Base-by-base conservation (phyloP, 2,329 filamentous ascomycete genomes). In the Annulohypoxylon truncatum region DNA sequence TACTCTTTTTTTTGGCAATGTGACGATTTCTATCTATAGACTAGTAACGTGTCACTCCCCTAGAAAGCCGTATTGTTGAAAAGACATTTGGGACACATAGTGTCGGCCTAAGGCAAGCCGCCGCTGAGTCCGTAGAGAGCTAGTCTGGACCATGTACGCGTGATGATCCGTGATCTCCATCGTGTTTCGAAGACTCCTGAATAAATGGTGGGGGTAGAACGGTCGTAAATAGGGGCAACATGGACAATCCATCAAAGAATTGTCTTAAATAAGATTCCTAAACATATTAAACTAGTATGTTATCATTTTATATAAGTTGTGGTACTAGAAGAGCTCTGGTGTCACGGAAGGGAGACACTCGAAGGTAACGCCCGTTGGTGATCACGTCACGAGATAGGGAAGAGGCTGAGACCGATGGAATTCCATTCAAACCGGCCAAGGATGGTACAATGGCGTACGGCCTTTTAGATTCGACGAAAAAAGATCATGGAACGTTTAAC, bases 381-480 rank as follows among this genome's bases (percentile, higher is more conserved):
- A 26, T 57, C 44, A 18, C 15, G 2, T 29, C 6, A 46, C 15
- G 20, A 20, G 22, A 18, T 48, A 18, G 18, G 35, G 20, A 29
- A 48, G 24, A 28, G 31, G 26, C 47, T 48, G 9, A 47, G 15
- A 7, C 20, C 15, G 15, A 35, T 26, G 18, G 2, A 18, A 35
- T 24, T 12, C 4, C 13, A 55, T 26, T 33, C 7, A 20, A 22
- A n/a, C 10, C 28, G 31, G 29, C 22, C 33, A 28, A 28, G 20
- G 9, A 47, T 9, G 33, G 6, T 26, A 15, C 12, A 10, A 29
- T 4, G 22, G 10, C 22, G 29, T 62, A 12, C 38, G 18, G 46
- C 33, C 60, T 63, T 63, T 53, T 38, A n/a, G 9, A 52, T 52
- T 20, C 7, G 22, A 57, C 20, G 53, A 20, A 18, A 18, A 35